These are phyloP conservation scores for Avena atlantica DNA, from an alignment of 176 grass and related monocot genomes.

Conservation along the genomic window DNA sequence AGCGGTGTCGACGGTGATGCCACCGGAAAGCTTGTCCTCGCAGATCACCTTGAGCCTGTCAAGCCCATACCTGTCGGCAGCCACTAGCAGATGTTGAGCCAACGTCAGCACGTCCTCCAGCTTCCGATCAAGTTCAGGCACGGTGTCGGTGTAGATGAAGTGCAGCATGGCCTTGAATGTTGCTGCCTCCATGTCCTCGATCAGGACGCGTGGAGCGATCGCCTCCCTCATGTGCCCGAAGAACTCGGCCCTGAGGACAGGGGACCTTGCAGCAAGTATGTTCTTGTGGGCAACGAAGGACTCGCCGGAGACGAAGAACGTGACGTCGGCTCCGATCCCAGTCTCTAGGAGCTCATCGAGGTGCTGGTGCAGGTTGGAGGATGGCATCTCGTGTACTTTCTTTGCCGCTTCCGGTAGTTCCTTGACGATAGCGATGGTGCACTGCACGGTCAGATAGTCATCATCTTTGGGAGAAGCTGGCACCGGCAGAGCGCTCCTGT, in stretches of 20 bases:
- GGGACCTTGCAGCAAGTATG: conserved; percentile 3
- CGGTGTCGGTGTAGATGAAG: conserved; percentile 48
- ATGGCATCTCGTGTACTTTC: too few species aligned
- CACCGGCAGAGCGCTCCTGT: too few species aligned
- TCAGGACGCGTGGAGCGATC: not conserved
- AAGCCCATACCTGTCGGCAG: conserved; percentile 41
- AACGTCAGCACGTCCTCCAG: not conserved
- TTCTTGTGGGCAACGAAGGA: not conserved
- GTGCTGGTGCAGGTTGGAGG: too few species aligned
- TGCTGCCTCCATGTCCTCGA: conserved; percentile 33
- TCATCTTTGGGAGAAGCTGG: too few species aligned
- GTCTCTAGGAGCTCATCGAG: too few species aligned
- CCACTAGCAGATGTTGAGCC: conserved; percentile 33
- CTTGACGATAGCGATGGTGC: too few species aligned
- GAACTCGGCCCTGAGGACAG: conserved; percentile 49
- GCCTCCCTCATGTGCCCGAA: conserved; percentile 41
- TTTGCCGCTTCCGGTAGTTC: too few species aligned
- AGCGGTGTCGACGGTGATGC: not conserved
- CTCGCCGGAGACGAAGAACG: not conserved
- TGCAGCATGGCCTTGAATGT: conserved; percentile 54
- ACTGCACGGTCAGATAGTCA: too few species aligned
- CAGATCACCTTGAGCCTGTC: conserved; percentile 28
- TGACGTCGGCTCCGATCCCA: not conserved
- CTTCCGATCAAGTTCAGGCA: not conserved
- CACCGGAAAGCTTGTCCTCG: not conserved